A percentile compares a stretch with the other conserved stretches of the same genome.
Conservation (phyloP, 257 asterid species). For the Nicotiana knightiana region DNA sequence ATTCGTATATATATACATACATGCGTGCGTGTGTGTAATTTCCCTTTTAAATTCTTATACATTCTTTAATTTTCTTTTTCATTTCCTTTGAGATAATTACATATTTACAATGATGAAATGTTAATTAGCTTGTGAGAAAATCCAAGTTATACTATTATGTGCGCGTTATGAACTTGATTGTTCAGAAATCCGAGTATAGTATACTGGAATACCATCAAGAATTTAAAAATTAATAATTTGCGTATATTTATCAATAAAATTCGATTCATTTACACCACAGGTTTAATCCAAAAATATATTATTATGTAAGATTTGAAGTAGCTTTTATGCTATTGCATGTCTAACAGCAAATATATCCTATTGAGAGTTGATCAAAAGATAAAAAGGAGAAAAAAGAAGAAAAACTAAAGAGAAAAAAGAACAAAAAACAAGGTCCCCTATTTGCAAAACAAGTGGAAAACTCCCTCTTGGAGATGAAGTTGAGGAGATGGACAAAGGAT, state of each 20-base stretch:
- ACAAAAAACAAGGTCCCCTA: neutral
- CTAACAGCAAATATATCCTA: neutral
- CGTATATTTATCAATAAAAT: neutral
- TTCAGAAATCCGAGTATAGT: neutral
- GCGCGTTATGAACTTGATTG: neutral
- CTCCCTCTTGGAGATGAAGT: neutral
- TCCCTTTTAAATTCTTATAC: neutral
- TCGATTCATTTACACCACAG: neutral
- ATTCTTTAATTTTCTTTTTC: neutral
- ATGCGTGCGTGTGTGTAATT: neutral
- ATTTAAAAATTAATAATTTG: neutral
- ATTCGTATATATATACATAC: no score
- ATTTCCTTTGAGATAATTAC: neutral
- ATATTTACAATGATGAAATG: neutral
- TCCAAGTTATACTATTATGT: neutral
- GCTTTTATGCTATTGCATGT: neutral
- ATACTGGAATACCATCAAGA: neutral
- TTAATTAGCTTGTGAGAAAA: neutral
- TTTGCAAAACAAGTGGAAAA: constrained; percentile 14
- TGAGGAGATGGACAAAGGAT: neutral
- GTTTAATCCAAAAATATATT: neutral
- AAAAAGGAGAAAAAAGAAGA: neutral
- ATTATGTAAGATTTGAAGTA: neutral
- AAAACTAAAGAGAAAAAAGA: neutral
- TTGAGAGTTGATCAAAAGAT: neutral